These are phyloP conservation scores for Kwoniella europaea DNA, from an alignment of 768 basidiomycete species.

Conservation along the genomic window DNA sequence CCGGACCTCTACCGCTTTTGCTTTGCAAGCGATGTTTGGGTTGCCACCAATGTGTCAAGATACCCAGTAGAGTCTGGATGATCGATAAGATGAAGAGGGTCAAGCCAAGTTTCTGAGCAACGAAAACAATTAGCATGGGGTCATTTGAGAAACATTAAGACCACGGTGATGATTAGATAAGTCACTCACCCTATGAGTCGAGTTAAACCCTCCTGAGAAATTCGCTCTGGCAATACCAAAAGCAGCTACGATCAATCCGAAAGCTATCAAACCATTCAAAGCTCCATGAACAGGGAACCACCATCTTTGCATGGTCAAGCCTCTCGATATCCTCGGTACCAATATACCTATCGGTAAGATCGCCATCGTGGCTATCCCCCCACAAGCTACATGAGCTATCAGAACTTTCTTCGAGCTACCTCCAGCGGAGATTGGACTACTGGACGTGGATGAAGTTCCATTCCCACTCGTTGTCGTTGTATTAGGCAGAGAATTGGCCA, in stretches of 20 bases:
- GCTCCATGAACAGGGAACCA: slow-evolving; percentile 68
- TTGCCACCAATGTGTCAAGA: slow-evolving; percentile 25
- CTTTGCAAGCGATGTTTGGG: slow-evolving; percentile 17
- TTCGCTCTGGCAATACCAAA: slow-evolving; percentile 25
- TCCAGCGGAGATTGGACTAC: not conserved
- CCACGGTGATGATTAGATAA: not conserved
- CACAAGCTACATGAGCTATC: slow-evolving; percentile 66
- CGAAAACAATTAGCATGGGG: not conserved
- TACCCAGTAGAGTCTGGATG: slow-evolving; percentile 57
- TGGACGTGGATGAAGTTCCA: not conserved
- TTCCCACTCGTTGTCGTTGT: slow-evolving; percentile 8
- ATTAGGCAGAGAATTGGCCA: slow-evolving; percentile 3
- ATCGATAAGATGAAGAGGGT: slow-evolving; percentile 64
- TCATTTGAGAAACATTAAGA: not conserved
- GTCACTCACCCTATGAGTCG: slow-evolving; percentile 25
- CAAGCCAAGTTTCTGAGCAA: slow-evolving; percentile 62
- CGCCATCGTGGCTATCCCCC: slow-evolving; percentile 63
- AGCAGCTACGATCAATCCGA: slow-evolving; percentile 31
- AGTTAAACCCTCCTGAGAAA: slow-evolving; percentile 26
- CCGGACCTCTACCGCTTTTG: slow-evolving; percentile 56
- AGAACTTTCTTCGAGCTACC: slow-evolving; percentile 53
- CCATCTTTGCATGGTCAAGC: slow-evolving; percentile 58
- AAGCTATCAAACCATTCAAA: slow-evolving; percentile 61
- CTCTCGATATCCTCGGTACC: slow-evolving; percentile 64
- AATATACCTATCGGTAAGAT: slow-evolving; percentile 65